Evolutionary conservation across 2,329 filamentous ascomycete species (phyloP), one percentile per base, ranked within the genome.

Genomic region (Fusarium chlamydosporum): DNA sequence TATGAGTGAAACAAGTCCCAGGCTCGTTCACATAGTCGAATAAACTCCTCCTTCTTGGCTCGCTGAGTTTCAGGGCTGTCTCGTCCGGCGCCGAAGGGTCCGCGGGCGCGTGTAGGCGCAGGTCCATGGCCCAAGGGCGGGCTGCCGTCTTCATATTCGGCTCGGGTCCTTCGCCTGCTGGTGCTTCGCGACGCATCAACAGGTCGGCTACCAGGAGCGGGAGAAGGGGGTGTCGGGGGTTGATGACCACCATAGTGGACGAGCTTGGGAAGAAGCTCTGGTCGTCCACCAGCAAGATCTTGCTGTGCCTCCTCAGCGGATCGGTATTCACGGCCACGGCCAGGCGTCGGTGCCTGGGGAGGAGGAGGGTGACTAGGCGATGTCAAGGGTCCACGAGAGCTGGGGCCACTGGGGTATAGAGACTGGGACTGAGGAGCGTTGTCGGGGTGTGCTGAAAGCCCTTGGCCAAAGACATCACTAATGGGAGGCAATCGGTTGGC

Each of bases 1-100:
- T 82, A 97, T 66, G 94, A 97, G 83, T 98, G 96, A 80, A 98
- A 97, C 29, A 99, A 81, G 82, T 99, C 96, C 96, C 96, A 99
- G 10, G 96, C 96, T 75, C 93, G 86, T 72, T 93, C 89, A 78
- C 95, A 97, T 50, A 98, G 82, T 57, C 87, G 84, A 68, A 99
- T 83, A 76, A 99, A 99, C 78, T 97, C 93, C 42, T 97, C 94
- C 77, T 94, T 94, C 88, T 98, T 98, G 76, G 88, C 90, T 73
- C 88, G 86, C 78, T 93, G 91, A 7, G 90, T 93, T 73, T 96
- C 94, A 9, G 92, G 93, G 70, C 89, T 94, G 76, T 96, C 94
- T 65, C 92, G 85, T 37, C 92, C 92, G 57, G 92, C 91, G 35
- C 92, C 92, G 74, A 96, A 96, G 2, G 92, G 92, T 9, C 92